Percentiles rank a stretch among this genome's conserved stretches.
Evolutionary conservation across 75 land plant genomes (phyloP).

Genomic region (Chamaecyparis obtusa): DNA sequence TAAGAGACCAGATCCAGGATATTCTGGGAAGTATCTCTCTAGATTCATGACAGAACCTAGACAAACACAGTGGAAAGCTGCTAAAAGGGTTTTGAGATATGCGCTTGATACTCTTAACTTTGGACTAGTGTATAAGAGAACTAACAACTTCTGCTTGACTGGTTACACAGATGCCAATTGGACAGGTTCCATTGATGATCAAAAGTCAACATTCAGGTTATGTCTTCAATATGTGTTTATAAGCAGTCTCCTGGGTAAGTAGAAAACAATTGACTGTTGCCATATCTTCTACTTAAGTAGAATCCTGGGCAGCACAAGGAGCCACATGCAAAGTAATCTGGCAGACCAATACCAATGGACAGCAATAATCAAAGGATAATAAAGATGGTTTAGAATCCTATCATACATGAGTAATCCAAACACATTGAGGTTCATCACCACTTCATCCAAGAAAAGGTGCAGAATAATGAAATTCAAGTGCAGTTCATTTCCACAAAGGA

Average conservation of each 20-base stretch:
- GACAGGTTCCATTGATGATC: slow-evolving; percentile 18
- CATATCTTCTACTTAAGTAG: background rate
- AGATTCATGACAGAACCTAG: background rate
- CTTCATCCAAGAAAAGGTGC: slow-evolving; percentile 15
- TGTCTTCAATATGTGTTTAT: slow-evolving; percentile 13
- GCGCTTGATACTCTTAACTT: background rate
- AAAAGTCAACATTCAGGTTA: slow-evolving; percentile 6
- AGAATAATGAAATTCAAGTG: background rate
- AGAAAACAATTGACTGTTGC: slow-evolving; percentile 15
- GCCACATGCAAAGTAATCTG: slow-evolving; percentile 4
- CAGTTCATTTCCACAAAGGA: background rate
- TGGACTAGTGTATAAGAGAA: background rate
- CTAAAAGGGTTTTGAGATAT: background rate
- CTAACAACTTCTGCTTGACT: slow-evolving; percentile 6
- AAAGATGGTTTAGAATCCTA: background rate
- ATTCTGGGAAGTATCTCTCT: background rate
- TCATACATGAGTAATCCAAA: slow-evolving; percentile 30
- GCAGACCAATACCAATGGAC: background rate
- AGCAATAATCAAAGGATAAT: background rate
- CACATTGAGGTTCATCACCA: slow-evolving; percentile 31
- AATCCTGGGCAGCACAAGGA: background rate
- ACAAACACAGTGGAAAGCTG: background rate
- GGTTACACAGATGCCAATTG: slow-evolving; percentile 13
- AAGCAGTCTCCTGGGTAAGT: slow-evolving; percentile 18
- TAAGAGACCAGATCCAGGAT: background rate